A percentile compares a stretch with the other conserved stretches of the same genome.
Conservation (phyloP, 768 basidiomycete species). For the Leccinellum rugosiceps region DNA sequence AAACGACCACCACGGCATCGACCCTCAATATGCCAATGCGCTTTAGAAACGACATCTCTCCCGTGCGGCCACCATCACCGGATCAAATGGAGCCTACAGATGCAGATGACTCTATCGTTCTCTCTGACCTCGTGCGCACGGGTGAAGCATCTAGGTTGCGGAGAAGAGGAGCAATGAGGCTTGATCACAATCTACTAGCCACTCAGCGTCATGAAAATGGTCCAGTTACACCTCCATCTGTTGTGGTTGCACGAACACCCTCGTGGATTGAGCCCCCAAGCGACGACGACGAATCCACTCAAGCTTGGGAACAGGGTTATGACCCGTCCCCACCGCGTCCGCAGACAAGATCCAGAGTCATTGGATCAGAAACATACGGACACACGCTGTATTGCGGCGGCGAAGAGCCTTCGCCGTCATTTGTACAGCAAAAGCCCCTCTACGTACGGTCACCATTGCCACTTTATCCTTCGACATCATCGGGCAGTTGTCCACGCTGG, state of each 20-base stretch:
- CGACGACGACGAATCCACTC: slow-evolving; percentile 33
- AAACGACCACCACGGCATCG: slow-evolving; percentile 21
- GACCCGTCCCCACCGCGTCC: slow-evolving; percentile 27
- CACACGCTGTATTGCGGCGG: slow-evolving; percentile 44
- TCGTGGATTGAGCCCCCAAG: slow-evolving; percentile 35
- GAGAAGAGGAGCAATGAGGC: slow-evolving; percentile 68
- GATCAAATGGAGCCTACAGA: slow-evolving; percentile 39
- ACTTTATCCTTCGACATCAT: slow-evolving; percentile 27
- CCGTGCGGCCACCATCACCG: slow-evolving; percentile 5
- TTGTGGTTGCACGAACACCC: slow-evolving; percentile 28
- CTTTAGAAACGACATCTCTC: slow-evolving; percentile 22
- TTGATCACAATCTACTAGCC: slow-evolving; percentile 42
- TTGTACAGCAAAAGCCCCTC: slow-evolving; percentile 5
- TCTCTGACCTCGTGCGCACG: slow-evolving; percentile 70
- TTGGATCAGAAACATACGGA: slow-evolving; percentile 22
- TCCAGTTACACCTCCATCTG: slow-evolving; percentile 23
- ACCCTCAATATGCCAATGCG: slow-evolving; percentile 30
- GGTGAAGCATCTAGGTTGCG: slow-evolving; percentile 72
- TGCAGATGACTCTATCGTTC: slow-evolving; percentile 64
- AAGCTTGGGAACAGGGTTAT: slow-evolving; percentile 34
- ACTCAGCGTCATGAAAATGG: slow-evolving; percentile 29
- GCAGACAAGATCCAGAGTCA: slow-evolving; percentile 10
- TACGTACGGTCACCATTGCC: slow-evolving; percentile 39
- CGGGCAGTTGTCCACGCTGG: slow-evolving; percentile 16
- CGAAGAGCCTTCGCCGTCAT: slow-evolving; percentile 19